Evolutionary conservation across 208 protist genomes (phyloP).

Genomic region (Leishmania guyanensis): DNA sequence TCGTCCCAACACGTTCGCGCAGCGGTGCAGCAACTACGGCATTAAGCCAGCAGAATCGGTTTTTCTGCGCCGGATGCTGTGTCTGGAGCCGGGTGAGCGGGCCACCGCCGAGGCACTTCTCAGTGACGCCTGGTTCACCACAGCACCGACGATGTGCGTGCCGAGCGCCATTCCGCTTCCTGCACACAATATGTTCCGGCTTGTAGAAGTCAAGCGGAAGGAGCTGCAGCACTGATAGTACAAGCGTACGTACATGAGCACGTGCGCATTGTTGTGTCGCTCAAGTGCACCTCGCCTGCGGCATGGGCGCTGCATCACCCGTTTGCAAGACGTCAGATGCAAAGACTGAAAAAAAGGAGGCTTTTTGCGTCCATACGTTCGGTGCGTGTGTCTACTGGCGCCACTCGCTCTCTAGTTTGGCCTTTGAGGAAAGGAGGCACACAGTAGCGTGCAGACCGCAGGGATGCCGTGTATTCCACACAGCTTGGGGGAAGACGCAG

Average conservation of each 20-base stretch:
- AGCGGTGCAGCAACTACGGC: slow-evolving; percentile 49
- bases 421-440: neutral
- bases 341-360: neutral
- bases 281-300: neutral
- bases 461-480: neutral
- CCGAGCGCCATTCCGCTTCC: slow-evolving; percentile 68
- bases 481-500: neutral
- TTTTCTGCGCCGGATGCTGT: slow-evolving; percentile 82
- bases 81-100: slow-evolving; percentile 69
- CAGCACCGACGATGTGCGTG: slow-evolving; percentile 52
- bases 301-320: neutral
- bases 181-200: slow-evolving; percentile 66
- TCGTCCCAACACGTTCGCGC: slow-evolving; percentile 47
- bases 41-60: slow-evolving; percentile 41
- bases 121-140: slow-evolving; percentile 74
- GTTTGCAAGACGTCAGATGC: neutral
- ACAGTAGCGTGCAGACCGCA: neutral
- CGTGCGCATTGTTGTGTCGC: neutral
- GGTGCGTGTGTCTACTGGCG: neutral
- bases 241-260: neutral
- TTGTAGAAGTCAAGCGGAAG: slow-evolving; percentile 47
- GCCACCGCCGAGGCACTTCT: slow-evolving; percentile 54
- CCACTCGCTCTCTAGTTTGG: neutral
- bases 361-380: neutral
- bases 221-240: slow-evolving; percentile 13